Evolutionary conservation across 495 filamentous ascomycete species (phyloP).

Genomic region (Aspergillus wentii): DNA sequence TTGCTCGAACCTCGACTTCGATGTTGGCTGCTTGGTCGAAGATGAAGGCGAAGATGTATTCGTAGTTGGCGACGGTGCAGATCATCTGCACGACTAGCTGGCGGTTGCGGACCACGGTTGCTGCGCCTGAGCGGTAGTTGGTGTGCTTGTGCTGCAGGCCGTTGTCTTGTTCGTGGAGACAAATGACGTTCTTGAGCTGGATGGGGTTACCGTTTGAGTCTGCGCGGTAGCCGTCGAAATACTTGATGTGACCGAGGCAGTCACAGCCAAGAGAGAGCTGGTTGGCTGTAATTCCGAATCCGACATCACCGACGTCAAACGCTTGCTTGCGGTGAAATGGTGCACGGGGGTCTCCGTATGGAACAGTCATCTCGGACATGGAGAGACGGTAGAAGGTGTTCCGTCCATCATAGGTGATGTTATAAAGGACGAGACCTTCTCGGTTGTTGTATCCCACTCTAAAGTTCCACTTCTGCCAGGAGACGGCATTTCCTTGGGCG

Average conservation of each 20-base stretch:
- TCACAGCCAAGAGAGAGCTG: constrained; percentile 66
- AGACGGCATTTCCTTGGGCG: constrained; percentile 30
- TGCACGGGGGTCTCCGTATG: constrained; percentile 57
- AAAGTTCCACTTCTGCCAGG: constrained; percentile 69
- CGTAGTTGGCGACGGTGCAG: constrained; percentile 77
- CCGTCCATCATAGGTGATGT: constrained; percentile 66
- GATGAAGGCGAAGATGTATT: constrained; percentile 80
- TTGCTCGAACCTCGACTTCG: constrained; percentile 79
- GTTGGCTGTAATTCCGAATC: constrained; percentile 62
- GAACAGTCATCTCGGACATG: constrained; percentile 76
- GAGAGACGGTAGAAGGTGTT: constrained; percentile 69
- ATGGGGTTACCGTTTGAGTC: constrained; percentile 49
- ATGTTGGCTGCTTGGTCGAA: constrained; percentile 84
- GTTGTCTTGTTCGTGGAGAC: constrained; percentile 66
- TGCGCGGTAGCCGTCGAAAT: constrained; percentile 55
- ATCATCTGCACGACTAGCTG: constrained; percentile 68
- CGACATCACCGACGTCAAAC: constrained; percentile 69
- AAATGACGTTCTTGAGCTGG: constrained; percentile 55
- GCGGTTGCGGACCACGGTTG: constrained; percentile 55
- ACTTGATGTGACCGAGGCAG: constrained; percentile 64
- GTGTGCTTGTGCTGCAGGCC: constrained; percentile 68
- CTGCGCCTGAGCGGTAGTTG: constrained; percentile 58
- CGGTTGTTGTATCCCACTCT: constrained; percentile 60
- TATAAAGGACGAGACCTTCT: constrained; percentile 60
- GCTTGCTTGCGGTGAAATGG: constrained; percentile 68